A percentile compares a stretch with the other conserved stretches of the same genome.
Evolutionary conservation across 257 asterid genomes (phyloP).

Genomic region (Sherardia arvensis): DNA sequence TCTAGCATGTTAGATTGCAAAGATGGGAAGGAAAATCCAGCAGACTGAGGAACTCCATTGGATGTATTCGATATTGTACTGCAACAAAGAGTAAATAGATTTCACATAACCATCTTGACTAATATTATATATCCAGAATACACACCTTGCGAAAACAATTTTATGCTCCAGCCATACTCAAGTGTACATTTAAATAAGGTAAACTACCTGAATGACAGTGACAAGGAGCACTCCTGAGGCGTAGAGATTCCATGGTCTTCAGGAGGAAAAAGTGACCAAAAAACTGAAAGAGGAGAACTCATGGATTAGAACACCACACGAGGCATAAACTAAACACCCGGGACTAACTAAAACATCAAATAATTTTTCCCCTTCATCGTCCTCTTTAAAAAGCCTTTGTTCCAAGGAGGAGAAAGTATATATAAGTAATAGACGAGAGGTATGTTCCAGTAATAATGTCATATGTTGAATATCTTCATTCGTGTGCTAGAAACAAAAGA

Average conservation of each 20-base stretch:
- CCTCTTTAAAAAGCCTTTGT: not conserved
- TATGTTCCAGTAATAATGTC: not conserved
- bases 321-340: not conserved
- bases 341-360: not conserved
- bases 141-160: no score
- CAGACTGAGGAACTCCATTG: slow-evolving; percentile 55
- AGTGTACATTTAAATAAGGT: not conserved
- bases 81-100: slow-evolving; percentile 10
- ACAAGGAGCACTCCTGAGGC: slow-evolving; percentile 70
- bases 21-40: slow-evolving; percentile 55
- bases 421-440: not conserved
- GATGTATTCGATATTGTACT: slow-evolving; percentile 54
- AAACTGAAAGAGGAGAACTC: slow-evolving; percentile 39
- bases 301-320: not conserved
- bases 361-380: not conserved
- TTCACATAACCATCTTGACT: not conserved
- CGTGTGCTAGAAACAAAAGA: not conserved
- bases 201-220: slow-evolving; percentile 71
- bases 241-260: slow-evolving; percentile 47
- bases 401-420: not conserved
- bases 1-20: slow-evolving; percentile 54
- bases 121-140: no score
- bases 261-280: slow-evolving; percentile 79
- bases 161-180: not conserved
- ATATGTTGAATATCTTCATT: not conserved